These are phyloP conservation scores for Parathielavia appendiculata DNA, from an alignment of 495 filamentous ascomycete species.

Conservation along the genomic window DNA sequence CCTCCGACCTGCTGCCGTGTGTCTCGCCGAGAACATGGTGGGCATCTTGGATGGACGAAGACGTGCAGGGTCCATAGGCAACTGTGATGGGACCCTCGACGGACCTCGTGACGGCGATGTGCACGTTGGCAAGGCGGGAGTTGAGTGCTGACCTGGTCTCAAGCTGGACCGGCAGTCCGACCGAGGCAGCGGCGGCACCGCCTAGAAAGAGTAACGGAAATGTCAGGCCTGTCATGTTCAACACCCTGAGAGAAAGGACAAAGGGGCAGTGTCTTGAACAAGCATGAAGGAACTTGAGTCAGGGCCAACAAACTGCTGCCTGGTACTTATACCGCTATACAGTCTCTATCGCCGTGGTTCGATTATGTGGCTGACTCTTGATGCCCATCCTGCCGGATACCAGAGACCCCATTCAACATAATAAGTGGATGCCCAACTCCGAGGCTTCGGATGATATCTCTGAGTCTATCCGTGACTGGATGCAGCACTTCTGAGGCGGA, in stretches of 20 bases:
- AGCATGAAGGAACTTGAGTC: too few species aligned
- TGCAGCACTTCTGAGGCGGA: too few species aligned
- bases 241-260: not conserved
- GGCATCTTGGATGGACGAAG: slow-evolving; percentile 17
- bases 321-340: too few species aligned
- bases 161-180: slow-evolving; percentile 33
- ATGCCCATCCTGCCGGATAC: too few species aligned
- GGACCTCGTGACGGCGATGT: slow-evolving; percentile 31
- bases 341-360: too few species aligned
- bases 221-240: slow-evolving; percentile 7
- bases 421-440: too few species aligned
- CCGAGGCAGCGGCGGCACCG: slow-evolving; percentile 15
- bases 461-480: too few species aligned
- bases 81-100: slow-evolving; percentile 33
- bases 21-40: slow-evolving; percentile 33
- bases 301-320: too few species aligned
- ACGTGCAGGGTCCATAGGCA: slow-evolving; percentile 39
- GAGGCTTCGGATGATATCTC: too few species aligned
- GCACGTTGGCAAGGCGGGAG: slow-evolving; percentile 44
- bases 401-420: too few species aligned
- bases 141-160: slow-evolving; percentile 35
- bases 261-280: not conserved
- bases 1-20: slow-evolving; percentile 14
- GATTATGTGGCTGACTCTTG: too few species aligned
- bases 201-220: slow-evolving; percentile 12